Evolutionary conservation across 495 filamentous ascomycete genomes (phyloP), one percentile per base, ranked within the genome.

Genomic region (Xanthoparmelia taractica): DNA sequence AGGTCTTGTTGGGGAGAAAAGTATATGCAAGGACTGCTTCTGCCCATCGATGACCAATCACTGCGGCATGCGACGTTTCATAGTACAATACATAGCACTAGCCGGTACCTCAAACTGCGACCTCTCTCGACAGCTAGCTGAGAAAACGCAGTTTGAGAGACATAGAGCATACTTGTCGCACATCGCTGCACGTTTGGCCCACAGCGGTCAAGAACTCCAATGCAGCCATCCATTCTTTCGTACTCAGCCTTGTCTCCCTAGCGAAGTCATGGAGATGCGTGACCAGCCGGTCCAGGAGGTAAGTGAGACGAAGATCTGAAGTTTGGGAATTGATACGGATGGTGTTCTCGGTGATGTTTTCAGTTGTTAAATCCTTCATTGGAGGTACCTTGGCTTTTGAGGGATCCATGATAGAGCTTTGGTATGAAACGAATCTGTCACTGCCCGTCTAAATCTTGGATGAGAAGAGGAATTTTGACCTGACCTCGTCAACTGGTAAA

Each of bases 201-300:
- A 85, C 85, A 59, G 78, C 78, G 4, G 87, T 87, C 58, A 94
- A 73, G 74, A 91, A 94, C 18, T 77, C 71, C 37, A 92, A 75
- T 15, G 84, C 87, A 0, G 78, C 74, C 86, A 88, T 90, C 90
- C 90, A 94, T 77, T 94, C 90, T 18, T 80, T 80, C 17, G 83
- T 87, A 71, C 86, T 90, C 57, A 94, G 80, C 20, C 89, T 79
- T 20, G 89, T 92, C 70, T 92, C 90, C 64, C 90, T 81, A 40
- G 88, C 86, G 67, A 92, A 92, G 74, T 92, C 88, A 74, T 94
- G 90, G 2, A 92, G 77, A 76, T 94, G 90, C 1, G 82, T 84
- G 58, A 92, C 87, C 38, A 94, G 79, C 31, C 87, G 78, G 59
- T 84, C 77, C 71, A 94, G 86, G 55, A 93, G 67, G 68, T 90